Evolutionary conservation across 2,329 filamentous ascomycete species (phyloP), one percentile per base, ranked within the genome.

Genomic region (Zarea fungicola): DNA sequence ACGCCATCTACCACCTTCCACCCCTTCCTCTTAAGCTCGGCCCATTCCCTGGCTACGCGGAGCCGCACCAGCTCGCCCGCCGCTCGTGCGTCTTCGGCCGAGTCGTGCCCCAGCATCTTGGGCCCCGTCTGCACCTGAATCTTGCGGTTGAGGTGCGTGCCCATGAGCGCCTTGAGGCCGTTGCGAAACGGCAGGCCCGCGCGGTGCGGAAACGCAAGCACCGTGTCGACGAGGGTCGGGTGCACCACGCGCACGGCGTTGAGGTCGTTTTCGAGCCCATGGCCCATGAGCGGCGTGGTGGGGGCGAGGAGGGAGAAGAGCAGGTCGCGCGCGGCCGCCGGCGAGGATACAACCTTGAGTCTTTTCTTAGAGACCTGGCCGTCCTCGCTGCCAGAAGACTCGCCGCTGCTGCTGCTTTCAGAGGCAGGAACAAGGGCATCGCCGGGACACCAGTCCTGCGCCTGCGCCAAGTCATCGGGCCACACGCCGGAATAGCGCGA

Each of bases 251-350:
- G 85, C 34, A 85, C 76, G 3, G 85, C 81, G 62, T 96, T 96
- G 48, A 99, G 78, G 60, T 99, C 93, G 62, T 99, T 99, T 60
- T 99, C 93, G 8, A 97, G 80, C 1, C 89, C 91, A 64, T 99
- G 93, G 0, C 93, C 93, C 40, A 99, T 87, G 1, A 99, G 69
- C 0, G 91, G 87, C 0, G 91, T 99, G 0, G 77, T 70, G 0
- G 89, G 87, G 1, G 83, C 78, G 42, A 99, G 76, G 46, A 87
- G 76, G 0, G 78, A 76, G 65, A 95, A 89, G 8, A 99, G 77
- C 0, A 96, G 75, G 2, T 81, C 73, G 8, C 93, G 84, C 1
- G 93, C 93, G 23, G 72, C 77, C 19, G 80, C 71, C 0, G 91
- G 91, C 0, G 86, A 90, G 1, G 82, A 71, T 8, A 95, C 89